A percentile compares a stretch with the other conserved stretches of the same genome.
These are phyloP conservation scores for Aspergillus cristatus DNA, from an alignment of 495 filamentous ascomycete genomes.

Conservation along the genomic window DNA sequence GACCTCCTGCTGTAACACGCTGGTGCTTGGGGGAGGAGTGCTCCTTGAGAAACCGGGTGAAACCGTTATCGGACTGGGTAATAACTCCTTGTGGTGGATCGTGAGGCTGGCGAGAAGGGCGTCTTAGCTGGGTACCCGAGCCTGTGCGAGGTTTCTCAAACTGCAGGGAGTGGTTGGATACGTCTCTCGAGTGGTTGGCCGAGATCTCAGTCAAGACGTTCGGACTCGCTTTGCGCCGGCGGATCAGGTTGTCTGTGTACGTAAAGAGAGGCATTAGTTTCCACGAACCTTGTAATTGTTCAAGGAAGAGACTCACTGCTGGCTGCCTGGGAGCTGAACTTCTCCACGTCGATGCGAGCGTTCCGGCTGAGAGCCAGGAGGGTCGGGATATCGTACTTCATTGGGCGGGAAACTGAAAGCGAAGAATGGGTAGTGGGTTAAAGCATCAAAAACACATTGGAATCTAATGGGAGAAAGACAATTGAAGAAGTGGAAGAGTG, in stretches of 20 bases:
- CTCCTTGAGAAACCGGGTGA: conserved; percentile 45
- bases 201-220: conserved; percentile 13
- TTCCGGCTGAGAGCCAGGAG: conserved; percentile 27
- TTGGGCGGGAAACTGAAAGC: conserved; percentile 8
- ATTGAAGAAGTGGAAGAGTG: background rate
- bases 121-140: conserved; percentile 4
- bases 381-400: conserved; percentile 31
- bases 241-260: conserved; percentile 19
- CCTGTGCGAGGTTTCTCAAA: conserved; percentile 4
- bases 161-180: conserved; percentile 7
- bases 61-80: conserved; percentile 28
- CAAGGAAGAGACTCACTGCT: conserved; percentile 12
- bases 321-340: conserved; percentile 20
- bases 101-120: conserved; percentile 13
- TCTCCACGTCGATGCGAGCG: conserved; percentile 18
- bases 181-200: conserved; percentile 11
- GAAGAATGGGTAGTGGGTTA: background rate
- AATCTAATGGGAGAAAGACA: background rate
- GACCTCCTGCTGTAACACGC: conserved; percentile 57
- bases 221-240: conserved; percentile 7
- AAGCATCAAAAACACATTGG: background rate
- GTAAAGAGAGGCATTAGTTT: background rate
- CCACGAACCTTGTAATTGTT: background rate
- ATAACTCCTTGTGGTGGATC: conserved; percentile 14
- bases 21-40: conserved; percentile 52